Conservation (phyloP, 2,329 filamentous ascomycete species). For the Venturia pyrina region DNA sequence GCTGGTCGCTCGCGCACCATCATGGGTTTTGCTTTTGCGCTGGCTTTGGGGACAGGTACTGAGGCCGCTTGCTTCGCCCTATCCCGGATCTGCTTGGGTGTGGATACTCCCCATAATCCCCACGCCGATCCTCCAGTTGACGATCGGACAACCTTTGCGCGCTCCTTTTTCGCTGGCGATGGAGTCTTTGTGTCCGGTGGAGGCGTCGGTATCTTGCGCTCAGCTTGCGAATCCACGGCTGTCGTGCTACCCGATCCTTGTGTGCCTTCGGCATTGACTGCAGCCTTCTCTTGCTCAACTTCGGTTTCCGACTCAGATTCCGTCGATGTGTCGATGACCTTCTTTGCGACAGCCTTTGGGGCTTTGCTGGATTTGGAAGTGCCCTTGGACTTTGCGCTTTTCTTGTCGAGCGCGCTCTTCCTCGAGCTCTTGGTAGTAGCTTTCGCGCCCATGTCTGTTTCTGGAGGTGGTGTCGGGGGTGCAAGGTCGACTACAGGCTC, state of each 20-base stretch:
- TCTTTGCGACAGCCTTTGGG: constrained; percentile 3
- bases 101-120: constrained; percentile 13
- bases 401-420: constrained; percentile 5
- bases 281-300: constrained; percentile 9
- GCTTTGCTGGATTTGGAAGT: constrained; percentile 9
- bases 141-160: constrained; percentile 13
- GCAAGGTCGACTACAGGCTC: constrained; percentile 8
- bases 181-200: constrained; percentile 11
- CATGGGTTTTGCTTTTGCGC: not conserved
- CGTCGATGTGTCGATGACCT: not conserved
- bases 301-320: constrained; percentile 8
- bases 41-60: not conserved
- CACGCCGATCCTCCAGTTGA: constrained; percentile 3
- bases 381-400: constrained; percentile 9
- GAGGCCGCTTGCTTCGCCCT: constrained; percentile 10
- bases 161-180: constrained; percentile 13
- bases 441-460: constrained; percentile 8
- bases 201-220: constrained; percentile 14
- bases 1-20: constrained; percentile 10
- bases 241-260: constrained; percentile 14
- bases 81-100: constrained; percentile 3
- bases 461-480: constrained; percentile 6
- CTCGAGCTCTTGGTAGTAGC: constrained; percentile 1
- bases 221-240: constrained; percentile 12
- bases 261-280: constrained; percentile 11